Base-by-base conservation (phyloP, 2,329 filamentous ascomycete species). In the Cladosporium sp. region DNA sequence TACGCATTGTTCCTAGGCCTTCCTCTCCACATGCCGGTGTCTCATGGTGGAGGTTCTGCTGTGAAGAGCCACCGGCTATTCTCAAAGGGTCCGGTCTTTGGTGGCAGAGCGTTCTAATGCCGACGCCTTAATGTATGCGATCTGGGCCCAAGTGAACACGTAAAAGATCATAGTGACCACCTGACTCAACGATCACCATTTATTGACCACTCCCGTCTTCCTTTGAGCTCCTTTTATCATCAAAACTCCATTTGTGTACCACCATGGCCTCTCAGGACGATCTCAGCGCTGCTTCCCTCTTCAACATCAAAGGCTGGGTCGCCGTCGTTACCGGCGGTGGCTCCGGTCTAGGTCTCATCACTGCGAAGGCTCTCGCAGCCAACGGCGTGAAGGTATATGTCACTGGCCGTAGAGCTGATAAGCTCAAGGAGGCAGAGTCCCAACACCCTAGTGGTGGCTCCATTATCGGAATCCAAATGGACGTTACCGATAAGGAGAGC, bases 361-460 rank as follows among this genome's bases (percentile, higher is more conserved):
- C 77, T 17, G 74, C 78, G 5, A 74, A 78, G 59, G 73, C 76
- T 4, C 69, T 81, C 15, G 76, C 74, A 2, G 73, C 75, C 25
- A 80, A 80, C 59, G 79, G 79, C n/a, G 76, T 74, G 19, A 74
- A 72, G 28, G 78, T 80, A 22, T 80, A 79, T 64, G 75, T 80
- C 45, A 77, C 77, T 3, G 78, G 78, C 6, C 74, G 78, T 11
- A 73, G 78, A 22, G 65, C 71, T 34, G 77, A 80, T 17, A 74
- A 76, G 47, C 72, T 81, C 37, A 72, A 79, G 55, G 75, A 65
- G 28, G 74, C 72, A 17, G 69, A 74, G 50, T 66, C 64, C 47
- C 71, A 61, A 14, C 71, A 80, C 59, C 84, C 81, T 62, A 79
- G 80, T 59, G 78, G 82, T 14, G 89, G 89, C 68, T 86, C 85